Evolutionary conservation across 345 rosid genomes (phyloP).

Genomic region (Mallotus nudiflorus): DNA sequence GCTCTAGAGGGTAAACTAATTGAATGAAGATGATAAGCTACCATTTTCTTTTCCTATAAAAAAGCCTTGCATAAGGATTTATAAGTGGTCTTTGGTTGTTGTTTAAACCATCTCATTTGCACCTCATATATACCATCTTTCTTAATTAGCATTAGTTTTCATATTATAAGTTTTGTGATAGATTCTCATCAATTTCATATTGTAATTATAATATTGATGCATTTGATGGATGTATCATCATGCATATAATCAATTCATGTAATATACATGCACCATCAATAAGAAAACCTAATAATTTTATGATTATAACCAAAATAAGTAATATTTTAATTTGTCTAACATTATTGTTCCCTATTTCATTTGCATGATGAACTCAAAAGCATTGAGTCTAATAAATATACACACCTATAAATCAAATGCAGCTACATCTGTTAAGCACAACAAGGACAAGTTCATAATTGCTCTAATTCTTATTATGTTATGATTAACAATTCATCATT

Average conservation of each 20-base stretch:
- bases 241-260: not conserved
- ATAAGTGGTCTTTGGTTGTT: not conserved
- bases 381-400: not conserved
- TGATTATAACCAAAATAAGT: not conserved
- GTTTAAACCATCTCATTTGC: not conserved
- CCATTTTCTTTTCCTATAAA: not conserved
- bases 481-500: no score
- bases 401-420: no score
- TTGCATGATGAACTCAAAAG: not conserved
- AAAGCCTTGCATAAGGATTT: not conserved
- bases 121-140: conserved; percentile 3
- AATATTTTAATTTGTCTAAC: not conserved
- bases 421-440: not conserved
- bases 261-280: not conserved
- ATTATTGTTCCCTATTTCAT: not conserved
- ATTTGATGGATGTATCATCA: no score
- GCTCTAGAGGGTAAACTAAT: conserved; percentile 37
- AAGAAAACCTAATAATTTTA: not conserved
- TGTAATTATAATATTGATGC: not conserved
- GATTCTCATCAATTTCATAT: not conserved
- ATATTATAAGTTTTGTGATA: not conserved
- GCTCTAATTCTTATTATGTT: no score
- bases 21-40: conserved; percentile 26
- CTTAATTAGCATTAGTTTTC: not conserved
- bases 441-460: no score